A percentile compares a stretch with the other conserved stretches of the same genome.
Evolutionary conservation across 768 basidiomycete genomes (phyloP).

Genomic region (Russula griseocarnosa): DNA sequence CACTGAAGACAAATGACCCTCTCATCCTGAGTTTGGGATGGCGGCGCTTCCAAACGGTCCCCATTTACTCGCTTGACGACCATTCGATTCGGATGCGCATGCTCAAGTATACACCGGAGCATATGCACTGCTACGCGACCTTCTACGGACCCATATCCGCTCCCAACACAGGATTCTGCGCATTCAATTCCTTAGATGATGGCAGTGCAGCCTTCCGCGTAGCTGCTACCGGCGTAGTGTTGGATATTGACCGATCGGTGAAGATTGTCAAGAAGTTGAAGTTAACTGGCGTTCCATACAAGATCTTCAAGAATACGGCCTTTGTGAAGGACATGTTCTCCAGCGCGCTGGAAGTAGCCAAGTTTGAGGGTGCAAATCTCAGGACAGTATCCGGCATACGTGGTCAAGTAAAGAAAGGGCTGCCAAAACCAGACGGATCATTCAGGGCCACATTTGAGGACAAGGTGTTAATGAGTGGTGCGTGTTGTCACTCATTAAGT

Average conservation of each 20-base stretch:
- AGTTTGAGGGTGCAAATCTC: conserved; percentile 98
- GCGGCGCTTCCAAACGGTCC: conserved; percentile 92
- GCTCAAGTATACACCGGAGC: conserved; percentile 99
- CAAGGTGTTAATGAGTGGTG: conserved; percentile 93
- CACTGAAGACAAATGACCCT: conserved; percentile 95
- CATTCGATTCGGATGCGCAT: conserved; percentile 98
- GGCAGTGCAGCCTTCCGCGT: conserved; percentile 77
- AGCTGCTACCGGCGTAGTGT: conserved; percentile 89
- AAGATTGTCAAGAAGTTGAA: conserved; percentile 99
- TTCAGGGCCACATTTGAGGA: conserved; percentile 98
- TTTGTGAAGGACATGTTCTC: conserved; percentile 98
- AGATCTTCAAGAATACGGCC: conserved; percentile 99
- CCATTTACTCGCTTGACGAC: conserved; percentile 95
- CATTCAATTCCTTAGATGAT: conserved; percentile 80
- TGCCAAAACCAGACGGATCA: conserved; percentile 91
- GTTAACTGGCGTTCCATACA: conserved; percentile 90
- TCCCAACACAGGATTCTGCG: conserved; percentile 96
- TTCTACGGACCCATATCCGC: conserved; percentile 92
- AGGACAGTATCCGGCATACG: conserved; percentile 93
- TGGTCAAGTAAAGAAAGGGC: conserved; percentile 94
- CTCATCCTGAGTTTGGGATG: conserved; percentile 96
- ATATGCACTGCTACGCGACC: conserved; percentile 98
- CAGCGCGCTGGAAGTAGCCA: conserved; percentile 89
- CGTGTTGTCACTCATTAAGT: conserved; percentile 33
- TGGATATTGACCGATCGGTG: conserved; percentile 86